phyloP scores from a whole-genome alignment of 192 early-diverging fungal genomes.

The Martensiomyces pterosporus region DNA sequence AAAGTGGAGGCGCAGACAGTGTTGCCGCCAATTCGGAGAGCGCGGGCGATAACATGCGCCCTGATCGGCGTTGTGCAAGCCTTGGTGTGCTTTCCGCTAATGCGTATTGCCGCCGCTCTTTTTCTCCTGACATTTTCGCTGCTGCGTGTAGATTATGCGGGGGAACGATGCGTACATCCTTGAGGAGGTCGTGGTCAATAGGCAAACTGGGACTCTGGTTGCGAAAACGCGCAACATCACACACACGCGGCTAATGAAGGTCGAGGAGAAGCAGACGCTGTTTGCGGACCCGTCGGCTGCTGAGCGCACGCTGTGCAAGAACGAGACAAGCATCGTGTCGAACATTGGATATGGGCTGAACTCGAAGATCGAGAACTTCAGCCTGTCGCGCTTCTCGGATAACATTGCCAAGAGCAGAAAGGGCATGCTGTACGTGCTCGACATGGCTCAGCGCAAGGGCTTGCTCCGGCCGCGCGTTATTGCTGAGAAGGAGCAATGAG shows the following conservation, averaged over 20 bases:
- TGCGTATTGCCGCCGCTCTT: too few relatives aligned
- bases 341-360: constrained; percentile 83
- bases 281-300: constrained; percentile 50
- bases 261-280: constrained; percentile 88
- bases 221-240: constrained; percentile 86
- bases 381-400: constrained; percentile 78
- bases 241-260: constrained; percentile 87
- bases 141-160: constrained; percentile 62
- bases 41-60: too few relatives aligned
- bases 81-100: too few relatives aligned
- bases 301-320: constrained; percentile 67
- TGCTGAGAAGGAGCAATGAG: neutral
- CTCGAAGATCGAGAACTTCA: constrained; percentile 82
- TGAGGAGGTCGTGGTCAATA: constrained; percentile 85
- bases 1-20: too few relatives aligned
- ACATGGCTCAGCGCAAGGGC: constrained; percentile 45
- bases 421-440: constrained; percentile 51
- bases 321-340: constrained; percentile 83
- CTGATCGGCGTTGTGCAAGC: too few relatives aligned
- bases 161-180: constrained; percentile 85
- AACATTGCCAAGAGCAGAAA: constrained; percentile 52
- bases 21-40: too few relatives aligned
- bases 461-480: constrained; percentile 37
- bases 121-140: too few relatives aligned
- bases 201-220: constrained; percentile 67